Conservation (phyloP, 495 filamentous ascomycete genomes). For the Neurospora terricola region DNA sequence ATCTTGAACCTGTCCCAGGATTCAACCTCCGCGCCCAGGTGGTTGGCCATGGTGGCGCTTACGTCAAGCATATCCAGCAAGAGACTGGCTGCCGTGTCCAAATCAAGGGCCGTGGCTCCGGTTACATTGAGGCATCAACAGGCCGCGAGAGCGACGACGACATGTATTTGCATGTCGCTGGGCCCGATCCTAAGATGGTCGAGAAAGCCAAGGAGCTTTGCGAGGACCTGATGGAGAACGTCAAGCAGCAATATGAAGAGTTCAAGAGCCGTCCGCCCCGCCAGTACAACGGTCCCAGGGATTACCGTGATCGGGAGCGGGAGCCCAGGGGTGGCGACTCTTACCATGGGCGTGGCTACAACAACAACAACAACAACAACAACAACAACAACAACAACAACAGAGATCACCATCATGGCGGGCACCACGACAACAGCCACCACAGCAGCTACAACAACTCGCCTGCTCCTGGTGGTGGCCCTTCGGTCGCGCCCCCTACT, state of each 20-base stretch:
- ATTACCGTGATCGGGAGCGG: constrained; percentile 16
- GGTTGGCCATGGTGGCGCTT: constrained; percentile 83
- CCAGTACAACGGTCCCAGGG: constrained; percentile 40
- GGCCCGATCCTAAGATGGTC: constrained; percentile 80
- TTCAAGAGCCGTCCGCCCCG: constrained; percentile 82
- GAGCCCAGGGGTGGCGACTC: constrained; percentile 26
- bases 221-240: constrained; percentile 73
- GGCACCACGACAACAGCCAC: constrained; percentile 20
- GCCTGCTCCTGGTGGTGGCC: constrained; percentile 25
- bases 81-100: constrained; percentile 92
- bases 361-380: constrained; percentile 27
- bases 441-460: constrained; percentile 24
- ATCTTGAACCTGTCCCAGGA: constrained; percentile 83
- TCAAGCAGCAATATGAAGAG: constrained; percentile 73
- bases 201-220: constrained; percentile 78
- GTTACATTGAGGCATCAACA: constrained; percentile 79
- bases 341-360: constrained; percentile 25
- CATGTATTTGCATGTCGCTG: constrained; percentile 92
- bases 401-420: constrained; percentile 29
- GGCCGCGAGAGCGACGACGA: constrained; percentile 82
- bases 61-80: constrained; percentile 95
- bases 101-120: constrained; percentile 95
- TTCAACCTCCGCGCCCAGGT: constrained; percentile 95
- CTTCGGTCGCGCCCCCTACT: constrained; percentile 25
- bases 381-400: constrained; percentile 28